These are phyloP conservation scores for Arachnomyces sp. DNA, from an alignment of 2,329 filamentous ascomycete species.

Conservation along the genomic window DNA sequence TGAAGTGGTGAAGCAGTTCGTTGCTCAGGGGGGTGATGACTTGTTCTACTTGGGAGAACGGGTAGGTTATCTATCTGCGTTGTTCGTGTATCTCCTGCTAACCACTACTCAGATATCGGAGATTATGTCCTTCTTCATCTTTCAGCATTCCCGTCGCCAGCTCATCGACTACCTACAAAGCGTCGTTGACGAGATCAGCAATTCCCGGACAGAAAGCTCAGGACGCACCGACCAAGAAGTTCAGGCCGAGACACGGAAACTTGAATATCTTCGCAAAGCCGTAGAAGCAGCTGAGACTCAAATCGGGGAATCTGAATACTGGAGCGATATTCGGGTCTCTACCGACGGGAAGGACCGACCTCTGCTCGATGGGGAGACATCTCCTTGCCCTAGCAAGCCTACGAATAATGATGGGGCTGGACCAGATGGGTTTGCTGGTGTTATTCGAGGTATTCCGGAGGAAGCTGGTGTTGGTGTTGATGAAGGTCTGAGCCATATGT, in stretches of 20 bases:
- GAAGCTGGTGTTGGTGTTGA: constrained; percentile 32
- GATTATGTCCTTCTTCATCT: constrained; percentile 79
- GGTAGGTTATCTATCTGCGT: constrained; percentile 24
- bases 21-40: constrained; percentile 68
- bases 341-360: constrained; percentile 18
- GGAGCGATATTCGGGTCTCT: constrained; percentile 56
- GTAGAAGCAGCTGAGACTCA: constrained; percentile 66
- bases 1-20: constrained; percentile 70
- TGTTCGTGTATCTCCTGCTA: constrained; percentile 1
- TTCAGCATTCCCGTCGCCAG: constrained; percentile 75
- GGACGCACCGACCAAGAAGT: constrained; percentile 35
- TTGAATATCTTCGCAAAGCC: constrained; percentile 63
- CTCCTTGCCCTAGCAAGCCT: constrained; percentile 13
- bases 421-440: constrained; percentile 14
- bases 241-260: constrained; percentile 41
- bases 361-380: constrained; percentile 10
- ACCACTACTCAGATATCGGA: constrained; percentile 55
- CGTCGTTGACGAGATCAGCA: constrained; percentile 45
- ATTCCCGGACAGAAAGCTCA: constrained; percentile 40
- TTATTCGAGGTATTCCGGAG: constrained; percentile 57
- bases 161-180: constrained; percentile 62
- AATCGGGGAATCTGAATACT: constrained; percentile 73
- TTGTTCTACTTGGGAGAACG: constrained; percentile 62
- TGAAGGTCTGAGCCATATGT: constrained; percentile 25
- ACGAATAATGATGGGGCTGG: constrained; percentile 14